Percentiles rank a stretch among this genome's conserved stretches.
Conservation (phyloP, 441 rosid genomes). For the Capsella rubella region DNA sequence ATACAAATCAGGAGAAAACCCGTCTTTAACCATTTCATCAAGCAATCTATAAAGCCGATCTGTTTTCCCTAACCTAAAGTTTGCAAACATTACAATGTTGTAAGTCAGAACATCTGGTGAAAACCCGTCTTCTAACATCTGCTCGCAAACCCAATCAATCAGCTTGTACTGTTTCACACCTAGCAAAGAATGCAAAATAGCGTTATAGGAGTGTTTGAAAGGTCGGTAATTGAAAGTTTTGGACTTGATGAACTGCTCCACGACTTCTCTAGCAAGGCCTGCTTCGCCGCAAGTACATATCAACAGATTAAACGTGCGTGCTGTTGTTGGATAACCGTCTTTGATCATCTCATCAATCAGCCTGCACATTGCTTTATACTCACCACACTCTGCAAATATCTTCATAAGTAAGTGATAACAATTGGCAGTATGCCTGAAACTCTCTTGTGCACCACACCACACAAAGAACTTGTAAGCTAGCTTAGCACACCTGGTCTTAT, state of each 20-base stretch:
- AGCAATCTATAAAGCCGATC: constrained; percentile 69
- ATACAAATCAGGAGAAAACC: constrained; percentile 78
- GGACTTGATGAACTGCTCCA: constrained; percentile 80
- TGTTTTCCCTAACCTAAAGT: constrained; percentile 75
- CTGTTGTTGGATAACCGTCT: constrained; percentile 78
- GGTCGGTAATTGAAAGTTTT: constrained; percentile 83
- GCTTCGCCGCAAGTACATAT: constrained; percentile 83
- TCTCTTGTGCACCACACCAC: constrained; percentile 70
- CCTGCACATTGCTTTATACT: constrained; percentile 91
- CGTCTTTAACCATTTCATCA: constrained; percentile 76
- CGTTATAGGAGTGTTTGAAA: constrained; percentile 81
- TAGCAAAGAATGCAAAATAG: constrained; percentile 68
- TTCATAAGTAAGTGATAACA: constrained; percentile 81
- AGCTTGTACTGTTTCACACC: constrained; percentile 69
- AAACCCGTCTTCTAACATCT: constrained; percentile 70
- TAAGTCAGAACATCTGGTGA: constrained; percentile 75
- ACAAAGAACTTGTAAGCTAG: constrained; percentile 80
- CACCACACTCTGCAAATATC: constrained; percentile 79
- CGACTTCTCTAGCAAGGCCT: constrained; percentile 70
- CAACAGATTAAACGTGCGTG: constrained; percentile 79
- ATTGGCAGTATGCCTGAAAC: constrained; percentile 65
- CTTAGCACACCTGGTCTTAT: constrained; percentile 69
- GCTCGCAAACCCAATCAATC: constrained; percentile 90
- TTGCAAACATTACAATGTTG: constrained; percentile 75
- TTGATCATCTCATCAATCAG: constrained; percentile 86